Evolutionary conservation across 495 filamentous ascomycete genomes (phyloP).

Genomic region (Lophiotrema nucula): DNA sequence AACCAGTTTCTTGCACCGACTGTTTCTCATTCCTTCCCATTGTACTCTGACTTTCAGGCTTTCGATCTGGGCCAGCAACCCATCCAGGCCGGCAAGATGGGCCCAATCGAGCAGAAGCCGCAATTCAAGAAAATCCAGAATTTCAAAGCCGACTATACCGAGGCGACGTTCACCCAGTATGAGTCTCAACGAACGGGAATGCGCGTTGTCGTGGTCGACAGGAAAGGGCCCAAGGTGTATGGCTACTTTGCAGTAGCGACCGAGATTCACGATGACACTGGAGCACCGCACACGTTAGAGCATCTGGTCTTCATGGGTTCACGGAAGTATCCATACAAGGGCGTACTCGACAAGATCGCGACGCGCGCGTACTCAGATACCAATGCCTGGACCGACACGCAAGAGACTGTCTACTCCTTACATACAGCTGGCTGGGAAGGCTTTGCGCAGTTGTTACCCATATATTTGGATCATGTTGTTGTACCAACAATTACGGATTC

Average conservation of each 20-base stretch:
- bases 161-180: conserved; percentile 82
- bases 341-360: conserved; percentile 88
- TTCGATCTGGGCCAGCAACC: neutral
- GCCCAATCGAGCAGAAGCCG: conserved; percentile 19
- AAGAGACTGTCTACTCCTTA: conserved; percentile 95
- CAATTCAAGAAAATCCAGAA: conserved; percentile 81
- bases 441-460: conserved; percentile 86
- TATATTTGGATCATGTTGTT: conserved; percentile 94
- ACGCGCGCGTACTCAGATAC: conserved; percentile 89
- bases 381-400: conserved; percentile 93
- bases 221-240: conserved; percentile 85
- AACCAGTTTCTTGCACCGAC: neutral
- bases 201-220: conserved; percentile 86
- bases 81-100: conserved; percentile 10
- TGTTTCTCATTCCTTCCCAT: neutral
- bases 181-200: conserved; percentile 85
- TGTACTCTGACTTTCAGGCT: neutral
- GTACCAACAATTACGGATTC: conserved; percentile 88
- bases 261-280: conserved; percentile 95
- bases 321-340: conserved; percentile 89
- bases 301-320: conserved; percentile 98
- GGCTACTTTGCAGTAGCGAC: conserved; percentile 95
- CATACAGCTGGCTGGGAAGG: conserved; percentile 95
- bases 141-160: conserved; percentile 86
- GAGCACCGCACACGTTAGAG: conserved; percentile 89